Evolutionary conservation across 768 basidiomycete species (phyloP), one percentile per base, ranked within the genome.

Genomic region (Calocybe cyanea): DNA sequence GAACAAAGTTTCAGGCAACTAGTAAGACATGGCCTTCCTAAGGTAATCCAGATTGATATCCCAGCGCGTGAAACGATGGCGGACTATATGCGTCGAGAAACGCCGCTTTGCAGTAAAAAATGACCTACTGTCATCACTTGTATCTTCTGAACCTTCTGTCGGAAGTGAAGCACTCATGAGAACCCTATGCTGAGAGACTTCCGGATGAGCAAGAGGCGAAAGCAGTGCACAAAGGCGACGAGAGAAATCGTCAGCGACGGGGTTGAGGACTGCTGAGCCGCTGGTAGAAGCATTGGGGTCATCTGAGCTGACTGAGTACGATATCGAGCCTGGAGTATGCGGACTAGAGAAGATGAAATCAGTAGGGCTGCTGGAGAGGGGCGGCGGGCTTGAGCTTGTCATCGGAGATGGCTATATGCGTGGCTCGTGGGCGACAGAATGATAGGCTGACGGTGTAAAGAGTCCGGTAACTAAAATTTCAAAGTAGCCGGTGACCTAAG

Each of bases 321-420:
- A 1, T 1, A 33, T 31, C 2, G 42, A 43, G 20, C 42, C 35
- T 7, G 42, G 15, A 1, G 17, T 18, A 7, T 14, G 10, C 8
- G 24, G 28, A 18, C 24, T 23, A 8, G 31, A n/a, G n/a, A n/a
- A n/a, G n/a, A n/a, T n/a, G n/a, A n/a, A n/a, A n/a, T 32, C 32
- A 14, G 31, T 4, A n/a, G 42, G 42, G 14, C 42, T 43, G 42
- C 42, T 43, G 7, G 42, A 43, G 5, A 43, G 24, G 32, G 42
- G 42, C 42, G 42, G 42, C 2, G 42, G 33, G 42, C 42, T 43
- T 20, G 42, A 43, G 32, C 32, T 43, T 14, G 32, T 21, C 42
- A 43, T 43, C 24, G 2, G 2, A 35, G 42, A 21, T 15, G 42
- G 10, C 20, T 43, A 31, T 43, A 43, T 43, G 32, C 42, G 42